Evolutionary conservation across 257 asterid species (phyloP), one percentile per base, ranked within the genome.

Genomic region (Plectranthus barbatus): DNA sequence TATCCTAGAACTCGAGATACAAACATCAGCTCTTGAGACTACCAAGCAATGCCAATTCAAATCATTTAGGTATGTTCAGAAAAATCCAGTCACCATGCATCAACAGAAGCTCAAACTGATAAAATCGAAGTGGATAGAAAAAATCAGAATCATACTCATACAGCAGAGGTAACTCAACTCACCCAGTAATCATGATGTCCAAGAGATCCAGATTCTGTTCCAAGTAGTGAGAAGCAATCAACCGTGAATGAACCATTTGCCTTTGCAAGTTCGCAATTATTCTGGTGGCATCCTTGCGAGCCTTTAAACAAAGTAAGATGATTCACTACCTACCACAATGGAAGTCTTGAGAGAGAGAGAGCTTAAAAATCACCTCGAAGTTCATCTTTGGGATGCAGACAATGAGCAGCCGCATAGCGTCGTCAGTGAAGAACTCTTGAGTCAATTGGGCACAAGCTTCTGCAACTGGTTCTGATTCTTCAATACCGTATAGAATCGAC

Each of bases 231-330:
- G 94, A 87, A 67, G 97, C 95, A 55, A 92, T 81, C 86, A 84
- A 65, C 17, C 84, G 76, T 15, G 92, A 93, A 9, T 81, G 75
- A 71, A 85, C 91, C 5, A 59, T 76, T 71, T 84, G 99, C 79
- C 97, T 80, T 76, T 89, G 97, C 86, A 93, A 73, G 81, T 90
- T 93, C 18, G 95, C 94, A 42, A 93, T 81, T 49, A 92, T 82
- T 67, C 77, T 94, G 13, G 95, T 82, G 50, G 96, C 99, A 74
- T 89, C 95, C 70, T 85, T 86, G 56, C 99, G 90, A 17, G 94
- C 85, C 97, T 86, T 73, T 39, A 64, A 26, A 26, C 31, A 26
- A 26, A n/a, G n/a, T 26, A 26, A 26, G 2, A 26, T 1, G 5
- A 26, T 1, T 26, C 5, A 26, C 3, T 26, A 26, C 31, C 31